These are phyloP conservation scores for Aspergillus candidus DNA, from an alignment of 2,329 filamentous ascomycete genomes.

Conservation along the genomic window DNA sequence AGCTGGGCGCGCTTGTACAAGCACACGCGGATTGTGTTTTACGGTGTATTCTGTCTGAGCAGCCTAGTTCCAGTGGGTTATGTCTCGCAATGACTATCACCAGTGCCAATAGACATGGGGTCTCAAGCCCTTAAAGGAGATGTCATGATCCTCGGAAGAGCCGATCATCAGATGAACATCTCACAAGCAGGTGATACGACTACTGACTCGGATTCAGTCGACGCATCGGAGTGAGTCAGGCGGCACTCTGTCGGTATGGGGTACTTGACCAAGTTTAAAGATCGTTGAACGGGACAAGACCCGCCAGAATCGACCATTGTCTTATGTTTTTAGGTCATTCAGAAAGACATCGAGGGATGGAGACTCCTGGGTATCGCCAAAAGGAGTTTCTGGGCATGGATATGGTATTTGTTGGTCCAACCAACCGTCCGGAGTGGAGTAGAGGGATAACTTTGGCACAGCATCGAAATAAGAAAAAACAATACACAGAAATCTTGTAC, in stretches of 20 bases:
- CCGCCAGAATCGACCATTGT: constrained; percentile 64
- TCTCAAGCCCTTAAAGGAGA: constrained; percentile 68
- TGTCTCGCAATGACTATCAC: constrained; percentile 80
- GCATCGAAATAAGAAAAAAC: constrained; percentile 64
- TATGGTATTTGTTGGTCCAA: constrained; percentile 71
- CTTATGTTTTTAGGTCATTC: constrained; percentile 51
- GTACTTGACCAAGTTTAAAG: constrained; percentile 40
- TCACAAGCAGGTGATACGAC: constrained; percentile 1
- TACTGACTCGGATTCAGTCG: constrained; percentile 7
- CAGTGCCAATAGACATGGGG: constrained; percentile 71
- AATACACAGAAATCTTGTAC: constrained; percentile 56
- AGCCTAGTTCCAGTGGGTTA: constrained; percentile 75
- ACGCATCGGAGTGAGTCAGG: constrained; percentile 3
- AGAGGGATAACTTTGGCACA: constrained; percentile 62
- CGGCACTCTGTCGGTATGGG: constrained; percentile 49
- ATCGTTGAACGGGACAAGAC: constrained; percentile 53
- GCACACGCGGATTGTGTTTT: constrained; percentile 71
- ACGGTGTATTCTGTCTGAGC: constrained; percentile 76
- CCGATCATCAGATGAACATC: constrained; percentile 21
- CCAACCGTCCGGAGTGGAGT: constrained; percentile 69
- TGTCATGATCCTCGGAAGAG: constrained; percentile 56
- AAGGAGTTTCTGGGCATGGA: constrained; percentile 71
- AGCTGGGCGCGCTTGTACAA: constrained; percentile 75
- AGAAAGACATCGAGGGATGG: constrained; percentile 11
- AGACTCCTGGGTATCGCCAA: constrained; percentile 34